These are phyloP conservation scores for Metarhizium robertsii DNA, from an alignment of 2,329 filamentous ascomycete genomes.

Conservation along the genomic window DNA sequence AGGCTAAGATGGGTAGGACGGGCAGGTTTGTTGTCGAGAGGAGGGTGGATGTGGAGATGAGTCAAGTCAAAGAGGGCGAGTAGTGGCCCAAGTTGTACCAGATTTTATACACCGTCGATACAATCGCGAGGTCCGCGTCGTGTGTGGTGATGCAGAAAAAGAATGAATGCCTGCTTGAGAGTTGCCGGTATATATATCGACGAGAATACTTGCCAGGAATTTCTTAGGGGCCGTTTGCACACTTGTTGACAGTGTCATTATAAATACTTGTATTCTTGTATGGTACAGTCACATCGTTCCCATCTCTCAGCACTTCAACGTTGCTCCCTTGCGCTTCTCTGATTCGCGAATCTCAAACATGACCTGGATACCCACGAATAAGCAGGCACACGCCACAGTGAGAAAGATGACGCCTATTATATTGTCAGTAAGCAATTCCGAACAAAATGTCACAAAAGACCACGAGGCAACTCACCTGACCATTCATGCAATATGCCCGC, in stretches of 20 bases:
- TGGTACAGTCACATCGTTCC: neutral
- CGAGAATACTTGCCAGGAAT: too few species aligned
- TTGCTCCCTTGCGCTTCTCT: conserved; percentile 73
- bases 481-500: conserved; percentile 66
- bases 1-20: conserved; percentile 32
- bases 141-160: too few species aligned
- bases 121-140: too few species aligned
- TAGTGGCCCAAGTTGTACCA: neutral
- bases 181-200: too few species aligned
- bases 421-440: conserved; percentile 12
- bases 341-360: conserved; percentile 94
- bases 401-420: conserved; percentile 61
- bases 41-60: conserved; percentile 18
- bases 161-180: too few species aligned
- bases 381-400: conserved; percentile 54
- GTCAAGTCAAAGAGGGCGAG: neutral
- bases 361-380: conserved; percentile 81
- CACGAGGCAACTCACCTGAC: conserved; percentile 42
- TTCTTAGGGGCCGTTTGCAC: too few species aligned
- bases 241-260: neutral
- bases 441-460: neutral
- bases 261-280: neutral
- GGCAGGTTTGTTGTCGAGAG: conserved; percentile 30
- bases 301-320: conserved; percentile 61
- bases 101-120: neutral